These are phyloP conservation scores for Rhizophora mangle DNA, from an alignment of 345 rosid species.

Conservation along the genomic window DNA sequence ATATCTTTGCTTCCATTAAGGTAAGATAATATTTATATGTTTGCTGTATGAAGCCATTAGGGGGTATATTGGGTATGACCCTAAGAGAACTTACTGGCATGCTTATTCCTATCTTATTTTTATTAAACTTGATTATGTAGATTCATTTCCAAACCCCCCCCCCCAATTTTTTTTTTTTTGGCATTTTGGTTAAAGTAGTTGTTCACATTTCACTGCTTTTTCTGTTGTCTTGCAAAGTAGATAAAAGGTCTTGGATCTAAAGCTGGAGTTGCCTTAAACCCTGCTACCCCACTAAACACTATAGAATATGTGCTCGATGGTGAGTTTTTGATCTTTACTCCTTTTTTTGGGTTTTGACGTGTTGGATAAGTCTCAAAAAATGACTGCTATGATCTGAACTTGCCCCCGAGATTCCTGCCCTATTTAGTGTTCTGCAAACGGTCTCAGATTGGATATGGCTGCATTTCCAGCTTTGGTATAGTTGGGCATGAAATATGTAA, in stretches of 20 bases:
- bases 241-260: constrained; percentile 84
- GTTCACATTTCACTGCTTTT: background rate
- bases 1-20: background rate
- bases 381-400: background rate
- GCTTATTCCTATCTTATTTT: constrained; percentile 3
- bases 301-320: constrained; percentile 90
- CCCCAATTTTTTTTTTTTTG: background rate
- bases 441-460: too few species aligned
- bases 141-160: constrained; percentile 1
- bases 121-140: background rate
- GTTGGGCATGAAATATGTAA: too few species aligned
- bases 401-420: background rate
- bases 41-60: too few species aligned
- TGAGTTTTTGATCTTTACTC: constrained; percentile 32
- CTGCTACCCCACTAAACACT: constrained; percentile 76
- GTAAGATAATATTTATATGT: background rate
- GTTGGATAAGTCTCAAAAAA: background rate
- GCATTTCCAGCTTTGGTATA: too few species aligned
- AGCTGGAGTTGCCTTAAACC: constrained; percentile 97
- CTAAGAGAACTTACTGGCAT: constrained; percentile 4
- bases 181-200: background rate
- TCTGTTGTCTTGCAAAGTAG: constrained; percentile 34
- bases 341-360: background rate
- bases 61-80: background rate
- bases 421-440: too few species aligned